A percentile compares a stretch with the other conserved stretches of the same genome.
Evolutionary conservation across 257 asterid genomes (phyloP).

Genomic region (Penstemon newberryi): DNA sequence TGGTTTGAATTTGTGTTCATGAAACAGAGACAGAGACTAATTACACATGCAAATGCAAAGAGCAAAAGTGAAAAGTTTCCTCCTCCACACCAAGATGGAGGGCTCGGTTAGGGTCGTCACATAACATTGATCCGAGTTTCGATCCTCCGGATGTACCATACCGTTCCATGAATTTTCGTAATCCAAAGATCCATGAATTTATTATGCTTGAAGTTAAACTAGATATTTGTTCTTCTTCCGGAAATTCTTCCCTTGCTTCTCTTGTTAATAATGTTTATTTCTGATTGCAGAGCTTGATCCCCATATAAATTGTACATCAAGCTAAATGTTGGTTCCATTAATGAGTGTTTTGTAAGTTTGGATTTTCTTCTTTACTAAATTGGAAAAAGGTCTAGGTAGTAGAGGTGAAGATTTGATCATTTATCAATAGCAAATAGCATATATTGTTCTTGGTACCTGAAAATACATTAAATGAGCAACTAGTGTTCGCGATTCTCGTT

Average conservation of each 20-base stretch:
- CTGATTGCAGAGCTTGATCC: too few relatives aligned
- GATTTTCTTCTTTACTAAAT: too few relatives aligned
- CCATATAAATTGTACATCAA: too few relatives aligned
- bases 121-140: constrained; percentile 59
- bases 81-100: constrained; percentile 93
- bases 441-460: too few relatives aligned
- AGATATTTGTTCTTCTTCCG: background rate
- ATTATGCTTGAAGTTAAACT: background rate
- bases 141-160: constrained; percentile 76
- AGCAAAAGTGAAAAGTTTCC: constrained; percentile 96
- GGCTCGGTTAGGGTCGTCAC: constrained; percentile 76
- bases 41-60: constrained; percentile 86
- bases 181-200: constrained; percentile 54
- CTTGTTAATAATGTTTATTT: too few relatives aligned
- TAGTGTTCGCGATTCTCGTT: too few relatives aligned
- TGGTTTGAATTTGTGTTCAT: background rate
- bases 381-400: too few relatives aligned
- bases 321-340: background rate
- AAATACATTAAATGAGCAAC: too few relatives aligned
- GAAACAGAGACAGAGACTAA: constrained; percentile 73
- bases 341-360: background rate
- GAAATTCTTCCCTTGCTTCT: background rate
- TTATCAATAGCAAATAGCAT: too few relatives aligned
- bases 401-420: too few relatives aligned
- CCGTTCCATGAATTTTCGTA: constrained; percentile 73